phyloP scores from a whole-genome alignment of 2,329 filamentous ascomycete species.

The Catunica adiposa region DNA sequence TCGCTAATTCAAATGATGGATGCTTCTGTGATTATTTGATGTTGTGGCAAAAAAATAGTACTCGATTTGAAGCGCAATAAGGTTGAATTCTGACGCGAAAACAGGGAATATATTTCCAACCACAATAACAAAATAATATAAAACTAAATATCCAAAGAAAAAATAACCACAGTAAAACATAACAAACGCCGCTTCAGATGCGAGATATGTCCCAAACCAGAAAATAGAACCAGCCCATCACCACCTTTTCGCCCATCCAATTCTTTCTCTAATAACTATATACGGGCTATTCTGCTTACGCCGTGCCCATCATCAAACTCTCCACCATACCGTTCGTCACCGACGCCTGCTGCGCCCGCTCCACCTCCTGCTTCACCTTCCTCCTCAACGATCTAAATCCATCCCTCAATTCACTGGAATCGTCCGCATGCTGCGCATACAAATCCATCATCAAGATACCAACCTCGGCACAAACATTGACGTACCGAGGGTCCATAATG shows the following conservation, averaged over 20 bases:
- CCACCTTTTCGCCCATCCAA: not conserved
- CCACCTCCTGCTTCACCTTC: slow-evolving; percentile 59
- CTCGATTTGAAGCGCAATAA: no score
- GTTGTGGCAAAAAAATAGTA: no score
- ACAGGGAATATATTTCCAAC: not conserved
- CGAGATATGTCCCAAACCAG: slow-evolving; percentile 7
- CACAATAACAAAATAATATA: not conserved
- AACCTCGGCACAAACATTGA: slow-evolving; percentile 67
- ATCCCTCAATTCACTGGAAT: slow-evolving; percentile 54
- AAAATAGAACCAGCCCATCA: not conserved
- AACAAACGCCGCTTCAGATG: slow-evolving; percentile 6
- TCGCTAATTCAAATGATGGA: no score
- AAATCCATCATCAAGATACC: slow-evolving; percentile 70
- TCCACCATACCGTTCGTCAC: slow-evolving; percentile 81
- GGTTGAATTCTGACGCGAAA: no score
- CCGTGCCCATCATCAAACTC: slow-evolving; percentile 36
- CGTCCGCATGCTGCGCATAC: slow-evolving; percentile 64
- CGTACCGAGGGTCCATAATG: slow-evolving; percentile 68
- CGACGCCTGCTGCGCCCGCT: slow-evolving; percentile 67
- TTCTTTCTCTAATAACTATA: not conserved
- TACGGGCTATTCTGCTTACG: not conserved
- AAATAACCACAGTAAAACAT: not conserved
- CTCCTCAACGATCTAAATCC: slow-evolving; percentile 52
- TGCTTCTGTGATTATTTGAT: no score
- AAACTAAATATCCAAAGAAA: not conserved